Evolutionary conservation across 2,329 filamentous ascomycete species (phyloP).

Genomic region (Sclerotinia trifoliorum): DNA sequence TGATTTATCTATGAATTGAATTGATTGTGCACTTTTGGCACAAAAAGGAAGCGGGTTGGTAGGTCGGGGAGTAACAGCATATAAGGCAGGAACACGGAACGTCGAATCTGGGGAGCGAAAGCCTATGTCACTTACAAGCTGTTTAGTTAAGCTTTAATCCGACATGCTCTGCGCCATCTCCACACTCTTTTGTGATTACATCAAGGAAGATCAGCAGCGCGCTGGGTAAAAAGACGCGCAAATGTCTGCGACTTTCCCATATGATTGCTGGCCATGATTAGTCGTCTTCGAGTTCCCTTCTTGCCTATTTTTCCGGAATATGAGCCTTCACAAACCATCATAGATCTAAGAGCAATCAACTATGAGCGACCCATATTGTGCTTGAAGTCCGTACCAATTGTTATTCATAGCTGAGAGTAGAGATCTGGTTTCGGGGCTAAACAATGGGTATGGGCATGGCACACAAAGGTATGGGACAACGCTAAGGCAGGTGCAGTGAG

Average conservation of each 20-base stretch:
- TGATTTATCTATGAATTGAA: conserved; percentile 1
- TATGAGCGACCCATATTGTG: no score
- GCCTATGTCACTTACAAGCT: neutral
- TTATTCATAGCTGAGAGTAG: neutral
- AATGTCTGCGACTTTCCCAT: neutral
- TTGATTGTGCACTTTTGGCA: neutral
- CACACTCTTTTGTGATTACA: neutral
- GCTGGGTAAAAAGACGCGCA: neutral
- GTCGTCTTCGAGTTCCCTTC: neutral
- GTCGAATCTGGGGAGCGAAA: neutral
- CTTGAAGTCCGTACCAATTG: neutral
- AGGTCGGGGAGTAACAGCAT: neutral
- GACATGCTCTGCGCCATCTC: neutral
- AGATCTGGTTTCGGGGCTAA: neutral
- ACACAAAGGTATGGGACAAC: neutral
- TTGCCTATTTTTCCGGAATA: neutral
- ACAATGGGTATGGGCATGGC: neutral
- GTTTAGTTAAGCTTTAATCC: neutral
- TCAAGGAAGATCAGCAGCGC: neutral
- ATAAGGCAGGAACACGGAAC: neutral
- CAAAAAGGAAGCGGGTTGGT: neutral
- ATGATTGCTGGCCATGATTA: neutral
- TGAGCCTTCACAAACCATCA: neutral
- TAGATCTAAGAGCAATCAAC: neutral
- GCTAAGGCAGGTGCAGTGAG: neutral